A percentile compares a stretch with the other conserved stretches of the same genome.
Evolutionary conservation across 129 eudicot genomes (phyloP).

Genomic region (Arctium lappa): DNA sequence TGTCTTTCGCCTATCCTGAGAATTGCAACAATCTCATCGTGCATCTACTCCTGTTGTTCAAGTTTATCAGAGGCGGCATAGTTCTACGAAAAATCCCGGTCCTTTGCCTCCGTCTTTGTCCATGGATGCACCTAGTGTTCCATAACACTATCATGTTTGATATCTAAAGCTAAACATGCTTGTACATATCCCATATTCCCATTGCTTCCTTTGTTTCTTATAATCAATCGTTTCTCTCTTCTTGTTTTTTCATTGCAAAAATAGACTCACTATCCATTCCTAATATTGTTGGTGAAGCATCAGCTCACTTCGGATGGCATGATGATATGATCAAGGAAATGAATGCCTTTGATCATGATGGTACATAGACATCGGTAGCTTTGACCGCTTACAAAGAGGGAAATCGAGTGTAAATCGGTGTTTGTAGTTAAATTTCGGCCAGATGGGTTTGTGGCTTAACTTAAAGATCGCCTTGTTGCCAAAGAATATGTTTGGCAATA

Average conservation of each 20-base stretch:
- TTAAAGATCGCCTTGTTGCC: slow-evolving; percentile 1
- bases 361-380: background rate
- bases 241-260: background rate
- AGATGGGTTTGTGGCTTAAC: background rate
- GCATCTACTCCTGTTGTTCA: background rate
- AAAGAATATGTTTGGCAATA: background rate
- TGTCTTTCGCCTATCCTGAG: background rate
- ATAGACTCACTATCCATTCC: background rate
- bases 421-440: background rate
- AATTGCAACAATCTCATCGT: background rate
- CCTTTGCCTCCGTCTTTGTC: background rate
- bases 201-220: background rate
- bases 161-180: background rate
- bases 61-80: background rate
- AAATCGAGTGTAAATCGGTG: background rate
- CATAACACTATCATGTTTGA: background rate
- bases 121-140: background rate
- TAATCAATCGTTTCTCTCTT: background rate
- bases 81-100: background rate
- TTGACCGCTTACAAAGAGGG: background rate
- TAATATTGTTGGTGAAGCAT: no score
- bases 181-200: background rate
- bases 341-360: background rate
- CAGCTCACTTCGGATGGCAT: background rate
- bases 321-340: background rate